phyloP scores from a whole-genome alignment of 345 rosid species.

The Bretschneidera sinensis region DNA sequence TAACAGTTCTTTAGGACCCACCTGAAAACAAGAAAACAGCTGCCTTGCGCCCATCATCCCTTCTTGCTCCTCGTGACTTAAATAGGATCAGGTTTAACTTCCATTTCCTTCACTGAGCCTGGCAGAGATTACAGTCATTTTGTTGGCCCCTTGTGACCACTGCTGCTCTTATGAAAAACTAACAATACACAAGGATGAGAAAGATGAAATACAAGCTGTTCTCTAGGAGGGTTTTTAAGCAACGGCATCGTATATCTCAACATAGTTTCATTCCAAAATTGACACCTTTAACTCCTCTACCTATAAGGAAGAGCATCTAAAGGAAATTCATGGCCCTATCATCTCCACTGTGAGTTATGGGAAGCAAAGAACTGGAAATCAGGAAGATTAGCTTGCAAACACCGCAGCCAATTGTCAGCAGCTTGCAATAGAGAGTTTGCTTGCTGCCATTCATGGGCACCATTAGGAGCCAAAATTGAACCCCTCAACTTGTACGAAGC shows the following conservation, averaged over 20 bases:
- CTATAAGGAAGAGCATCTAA: constrained; percentile 2
- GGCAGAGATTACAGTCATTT: no score
- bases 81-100: background rate
- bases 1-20: background rate
- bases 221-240: constrained; percentile 5
- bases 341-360: constrained; percentile 41
- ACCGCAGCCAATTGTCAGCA: constrained; percentile 49
- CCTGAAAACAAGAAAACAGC: background rate
- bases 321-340: constrained; percentile 10
- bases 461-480: constrained; percentile 49
- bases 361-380: constrained; percentile 52
- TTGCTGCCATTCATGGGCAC: constrained; percentile 38
- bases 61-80: background rate
- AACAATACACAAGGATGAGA: no score
- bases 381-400: constrained; percentile 42
- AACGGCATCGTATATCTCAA: constrained; percentile 10
- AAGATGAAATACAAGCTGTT: no score
- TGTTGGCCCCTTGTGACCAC: no score
- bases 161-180: no score
- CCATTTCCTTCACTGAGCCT: no score
- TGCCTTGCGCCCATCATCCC: background rate
- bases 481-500: constrained; percentile 64
- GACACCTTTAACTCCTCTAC: constrained; percentile 7
- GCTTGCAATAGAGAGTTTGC: constrained; percentile 30
- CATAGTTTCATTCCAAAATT: constrained; percentile 10